phyloP scores from a whole-genome alignment of 345 rosid species.

The Geranium rotundifolium region DNA sequence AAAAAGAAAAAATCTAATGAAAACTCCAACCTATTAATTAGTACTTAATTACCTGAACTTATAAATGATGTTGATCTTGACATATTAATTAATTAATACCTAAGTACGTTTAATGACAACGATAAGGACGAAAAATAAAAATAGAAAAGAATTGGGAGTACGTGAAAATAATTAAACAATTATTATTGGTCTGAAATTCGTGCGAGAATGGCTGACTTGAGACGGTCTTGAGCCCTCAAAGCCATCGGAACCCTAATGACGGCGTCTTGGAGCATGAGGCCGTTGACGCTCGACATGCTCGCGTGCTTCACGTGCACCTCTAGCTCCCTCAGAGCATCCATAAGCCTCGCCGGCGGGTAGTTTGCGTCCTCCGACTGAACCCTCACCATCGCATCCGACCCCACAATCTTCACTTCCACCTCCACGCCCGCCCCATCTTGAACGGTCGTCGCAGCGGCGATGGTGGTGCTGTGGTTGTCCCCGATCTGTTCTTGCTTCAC shows the following conservation, averaged over 20 bases:
- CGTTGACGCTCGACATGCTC: conserved; percentile 43
- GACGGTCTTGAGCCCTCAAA: conserved; percentile 22
- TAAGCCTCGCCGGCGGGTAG: conserved; percentile 39
- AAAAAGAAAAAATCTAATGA: no score
- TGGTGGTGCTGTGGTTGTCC: conserved; percentile 48
- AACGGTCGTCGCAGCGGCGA: conserved; percentile 27
- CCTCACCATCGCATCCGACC: conserved; percentile 51
- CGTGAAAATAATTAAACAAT: no score
- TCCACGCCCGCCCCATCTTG: conserved; percentile 9
- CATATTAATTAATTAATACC: no score
- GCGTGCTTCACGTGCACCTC: conserved; percentile 55
- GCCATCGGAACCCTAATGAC: conserved; percentile 41
- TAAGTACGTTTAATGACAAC: no score
- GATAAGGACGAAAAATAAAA: no score
- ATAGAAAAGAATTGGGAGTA: no score
- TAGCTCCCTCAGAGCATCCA: conserved; percentile 48
- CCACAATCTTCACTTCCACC: conserved; percentile 45
- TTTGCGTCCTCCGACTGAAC: conserved; percentile 46
- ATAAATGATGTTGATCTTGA: no score
- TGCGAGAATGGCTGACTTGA: conserved; percentile 41
- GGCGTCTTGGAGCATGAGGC: conserved; percentile 58
- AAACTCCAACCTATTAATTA: no score
- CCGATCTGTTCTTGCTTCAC: conserved; percentile 32
- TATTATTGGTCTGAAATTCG: no score
- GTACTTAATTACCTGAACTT: no score